These are phyloP conservation scores for Pistacia atlantica DNA, from an alignment of 345 rosid genomes.

Conservation along the genomic window DNA sequence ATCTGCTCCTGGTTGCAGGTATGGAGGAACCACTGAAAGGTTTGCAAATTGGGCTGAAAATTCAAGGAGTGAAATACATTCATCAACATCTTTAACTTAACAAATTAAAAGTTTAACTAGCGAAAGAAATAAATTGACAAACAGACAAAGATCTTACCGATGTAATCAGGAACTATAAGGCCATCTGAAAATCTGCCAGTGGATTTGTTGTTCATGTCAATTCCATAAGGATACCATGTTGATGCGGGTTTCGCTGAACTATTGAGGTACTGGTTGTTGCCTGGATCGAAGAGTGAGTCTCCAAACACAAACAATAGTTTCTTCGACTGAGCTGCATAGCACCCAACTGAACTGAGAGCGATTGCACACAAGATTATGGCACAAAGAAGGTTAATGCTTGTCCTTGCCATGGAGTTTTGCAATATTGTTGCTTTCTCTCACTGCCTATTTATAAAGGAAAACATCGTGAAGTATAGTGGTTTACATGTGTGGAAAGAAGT, in stretches of 20 bases:
- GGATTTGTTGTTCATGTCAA: not conserved
- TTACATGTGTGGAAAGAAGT: too few relatives aligned
- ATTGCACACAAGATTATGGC: not conserved
- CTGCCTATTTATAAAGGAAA: too few relatives aligned
- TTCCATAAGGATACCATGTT: conserved; percentile 1
- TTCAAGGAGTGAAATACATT: not conserved
- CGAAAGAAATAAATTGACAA: not conserved
- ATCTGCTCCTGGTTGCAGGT: conserved; percentile 22
- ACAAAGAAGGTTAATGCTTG: not conserved
- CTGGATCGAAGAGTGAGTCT: conserved; percentile 2
- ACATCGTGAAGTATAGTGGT: too few relatives aligned
- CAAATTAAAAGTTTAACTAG: not conserved
- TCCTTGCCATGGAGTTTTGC: not conserved
- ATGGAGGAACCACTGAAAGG: conserved; percentile 10
- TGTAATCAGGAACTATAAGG: conserved; percentile 12
- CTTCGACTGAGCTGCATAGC: not conserved
- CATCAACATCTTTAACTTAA: not conserved
- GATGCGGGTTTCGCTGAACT: not conserved
- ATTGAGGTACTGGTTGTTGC: not conserved
- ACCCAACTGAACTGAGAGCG: not conserved
- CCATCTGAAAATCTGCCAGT: conserved; percentile 9
- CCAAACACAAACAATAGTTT: not conserved
- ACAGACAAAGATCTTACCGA: not conserved
- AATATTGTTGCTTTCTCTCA: too few relatives aligned
- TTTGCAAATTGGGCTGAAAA: conserved; percentile 16